Percentiles rank a stretch among this genome's conserved stretches.
phyloP scores from a whole-genome alignment of 1,284 basidiomycete genomes.

The Mixia osmundae region DNA sequence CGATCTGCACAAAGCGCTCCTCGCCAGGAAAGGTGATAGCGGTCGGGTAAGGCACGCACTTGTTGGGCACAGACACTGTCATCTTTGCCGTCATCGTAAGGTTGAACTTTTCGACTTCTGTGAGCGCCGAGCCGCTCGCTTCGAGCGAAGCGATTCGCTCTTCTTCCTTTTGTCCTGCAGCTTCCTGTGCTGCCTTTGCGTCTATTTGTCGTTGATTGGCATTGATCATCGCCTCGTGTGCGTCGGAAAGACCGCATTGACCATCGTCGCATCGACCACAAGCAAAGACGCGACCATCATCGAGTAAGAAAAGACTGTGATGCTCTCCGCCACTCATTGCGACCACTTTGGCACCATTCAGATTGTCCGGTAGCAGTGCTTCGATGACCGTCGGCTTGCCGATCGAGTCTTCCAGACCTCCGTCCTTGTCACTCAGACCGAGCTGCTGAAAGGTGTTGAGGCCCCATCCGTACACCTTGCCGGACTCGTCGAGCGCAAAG shows the following conservation, averaged over 20 bases:
- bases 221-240: constrained; percentile 32
- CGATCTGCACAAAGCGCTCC: constrained; percentile 37
- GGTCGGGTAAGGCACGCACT: constrained; percentile 8
- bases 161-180: constrained; percentile 19
- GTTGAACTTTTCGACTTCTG: too few species aligned
- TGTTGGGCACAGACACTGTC: constrained; percentile 12
- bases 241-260: constrained; percentile 47
- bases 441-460: constrained; percentile 54
- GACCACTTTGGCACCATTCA: constrained; percentile 42
- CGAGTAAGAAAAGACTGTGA: constrained; percentile 66
- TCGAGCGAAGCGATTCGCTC: constrained; percentile 7
- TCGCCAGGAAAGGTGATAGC: constrained; percentile 39
- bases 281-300: constrained; percentile 57
- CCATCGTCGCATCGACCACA: constrained; percentile 53
- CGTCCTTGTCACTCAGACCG: constrained; percentile 31
- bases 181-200: constrained; percentile 9
- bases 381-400: constrained; percentile 43
- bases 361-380: constrained; percentile 38
- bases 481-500: constrained; percentile 62
- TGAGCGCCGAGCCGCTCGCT: too few species aligned
- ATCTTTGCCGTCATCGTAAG: constrained; percentile 19
- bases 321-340: constrained; percentile 45
- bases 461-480: constrained; percentile 75
- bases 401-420: constrained; percentile 31
- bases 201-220: constrained; percentile 21